A percentile compares a stretch with the other conserved stretches of the same genome.
Evolutionary conservation across 345 rosid genomes (phyloP).

Genomic region (Rubroshorea leprosula): DNA sequence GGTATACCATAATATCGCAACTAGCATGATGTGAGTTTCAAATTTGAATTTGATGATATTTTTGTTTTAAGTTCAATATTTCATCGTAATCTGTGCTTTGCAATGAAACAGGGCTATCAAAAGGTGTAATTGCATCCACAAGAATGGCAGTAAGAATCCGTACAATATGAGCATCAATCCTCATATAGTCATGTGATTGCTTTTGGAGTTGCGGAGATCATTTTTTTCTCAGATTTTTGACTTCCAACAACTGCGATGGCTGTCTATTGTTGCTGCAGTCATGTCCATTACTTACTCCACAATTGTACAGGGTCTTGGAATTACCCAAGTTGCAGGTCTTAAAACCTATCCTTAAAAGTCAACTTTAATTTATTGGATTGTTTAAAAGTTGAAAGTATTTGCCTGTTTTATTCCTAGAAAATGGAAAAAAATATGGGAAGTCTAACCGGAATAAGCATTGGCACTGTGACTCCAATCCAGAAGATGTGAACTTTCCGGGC

Average conservation of each 20-base stretch:
- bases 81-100: background rate
- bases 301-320: constrained; percentile 75
- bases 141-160: constrained; percentile 29
- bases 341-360: too few relatives aligned
- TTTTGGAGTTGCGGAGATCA: constrained; percentile 48
- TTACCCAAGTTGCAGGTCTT: constrained; percentile 39
- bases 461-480: constrained; percentile 43
- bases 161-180: constrained; percentile 49
- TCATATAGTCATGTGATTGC: constrained; percentile 67
- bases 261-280: constrained; percentile 66
- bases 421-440: constrained; percentile 53
- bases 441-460: constrained; percentile 65
- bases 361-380: too few relatives aligned
- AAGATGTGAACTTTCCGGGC: constrained; percentile 89
- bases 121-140: constrained; percentile 51
- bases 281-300: constrained; percentile 76
- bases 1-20: constrained; percentile 67
- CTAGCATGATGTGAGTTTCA: constrained; percentile 27
- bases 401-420: constrained; percentile 19
- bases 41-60: background rate
- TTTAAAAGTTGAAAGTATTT: background rate
- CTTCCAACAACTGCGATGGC: constrained; percentile 79
- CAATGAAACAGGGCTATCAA: constrained; percentile 57
- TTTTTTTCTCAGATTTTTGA: constrained; percentile 77
- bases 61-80: background rate